Evolutionary conservation across 2,329 filamentous ascomycete genomes (phyloP), one percentile per base, ranked within the genome.

Genomic region (Aspergillus transmontanensis): DNA sequence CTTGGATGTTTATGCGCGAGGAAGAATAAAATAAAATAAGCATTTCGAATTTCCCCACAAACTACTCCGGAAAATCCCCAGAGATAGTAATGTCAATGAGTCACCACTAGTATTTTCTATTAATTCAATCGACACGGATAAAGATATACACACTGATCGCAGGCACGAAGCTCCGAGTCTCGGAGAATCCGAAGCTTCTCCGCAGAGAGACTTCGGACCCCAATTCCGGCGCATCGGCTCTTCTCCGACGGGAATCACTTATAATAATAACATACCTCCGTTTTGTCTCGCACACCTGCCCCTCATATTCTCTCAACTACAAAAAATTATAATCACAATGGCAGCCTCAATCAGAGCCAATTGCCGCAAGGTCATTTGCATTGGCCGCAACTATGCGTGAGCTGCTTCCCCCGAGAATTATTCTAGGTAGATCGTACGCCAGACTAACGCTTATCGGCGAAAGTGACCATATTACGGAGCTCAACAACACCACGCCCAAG

Each of bases 331-430:
- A 36, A 34, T 26, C 54, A 63, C n/a, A 67, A 79, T 74, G 63
- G 77, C 80, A 73, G 77, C 82, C 54, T 75, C 78, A 7, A 78
- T 84, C 59, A 81, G 82, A 62, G 81, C 83, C 55, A 85, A 83
- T 69, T 85, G 84, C 66, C 82, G 84, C 75, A 92, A 97, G 84
- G 87, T 96, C 60, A 90, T 97, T 76, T 97, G 94, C 81, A 96
- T 98, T 75, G 93, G 93, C 71, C 88, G 95, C 72, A 96, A 99
- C 84, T 99, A 97, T 85, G 94, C 94, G 91, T 95, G 80, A 77
- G 90, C 80, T 58, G 43, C 50, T 56, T 59, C 45, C 57, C 63
- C 50, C 51, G 53, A 14, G 10, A 6, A 50, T 50, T 16, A 57
- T 34, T 41, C 54, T 26, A 45, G 56, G 30, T 41, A 26, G 34